Percentiles rank a stretch among this genome's conserved stretches.
Evolutionary conservation across 2,329 filamentous ascomycete genomes (phyloP).

Genomic region (Penicillium verrucosum): DNA sequence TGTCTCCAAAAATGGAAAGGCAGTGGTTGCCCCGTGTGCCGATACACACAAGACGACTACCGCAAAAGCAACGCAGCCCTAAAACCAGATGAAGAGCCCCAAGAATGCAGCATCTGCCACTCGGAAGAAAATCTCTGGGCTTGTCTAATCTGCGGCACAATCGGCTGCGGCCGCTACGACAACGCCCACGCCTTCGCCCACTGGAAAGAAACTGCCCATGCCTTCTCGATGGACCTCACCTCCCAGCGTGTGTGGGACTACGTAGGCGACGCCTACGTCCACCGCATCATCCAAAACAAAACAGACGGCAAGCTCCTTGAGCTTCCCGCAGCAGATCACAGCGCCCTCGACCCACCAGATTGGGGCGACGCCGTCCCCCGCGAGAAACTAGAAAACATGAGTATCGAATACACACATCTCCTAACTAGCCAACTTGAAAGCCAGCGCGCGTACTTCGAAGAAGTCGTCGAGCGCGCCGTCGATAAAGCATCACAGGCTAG

Average conservation of each 20-base stretch:
- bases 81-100: constrained; percentile 53
- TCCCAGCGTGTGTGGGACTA: constrained; percentile 99
- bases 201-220: constrained; percentile 84
- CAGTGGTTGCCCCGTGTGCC: constrained; percentile 87
- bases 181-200: constrained; percentile 89
- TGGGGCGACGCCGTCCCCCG: constrained; percentile 47
- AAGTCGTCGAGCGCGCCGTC: constrained; percentile 80
- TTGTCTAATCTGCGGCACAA: constrained; percentile 86
- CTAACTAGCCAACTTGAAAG: constrained; percentile 90
- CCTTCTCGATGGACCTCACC: constrained; percentile 86
- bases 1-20: constrained; percentile 97
- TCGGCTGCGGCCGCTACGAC: constrained; percentile 93
- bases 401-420: constrained; percentile 90
- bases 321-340: constrained; percentile 61
- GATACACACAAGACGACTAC: constrained; percentile 70
- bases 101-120: constrained; percentile 75
- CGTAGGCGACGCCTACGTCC: constrained; percentile 90
- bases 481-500: constrained; percentile 81
- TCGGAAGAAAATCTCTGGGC: constrained; percentile 85
- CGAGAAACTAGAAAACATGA: constrained; percentile 72
- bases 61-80: constrained; percentile 47
- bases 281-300: constrained; percentile 90
- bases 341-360: constrained; percentile 42
- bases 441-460: constrained; percentile 91
- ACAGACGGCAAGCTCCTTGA: constrained; percentile 90